Conservation (phyloP, 2,329 filamentous ascomycete species). For the Bipolaris sorokiniana region DNA sequence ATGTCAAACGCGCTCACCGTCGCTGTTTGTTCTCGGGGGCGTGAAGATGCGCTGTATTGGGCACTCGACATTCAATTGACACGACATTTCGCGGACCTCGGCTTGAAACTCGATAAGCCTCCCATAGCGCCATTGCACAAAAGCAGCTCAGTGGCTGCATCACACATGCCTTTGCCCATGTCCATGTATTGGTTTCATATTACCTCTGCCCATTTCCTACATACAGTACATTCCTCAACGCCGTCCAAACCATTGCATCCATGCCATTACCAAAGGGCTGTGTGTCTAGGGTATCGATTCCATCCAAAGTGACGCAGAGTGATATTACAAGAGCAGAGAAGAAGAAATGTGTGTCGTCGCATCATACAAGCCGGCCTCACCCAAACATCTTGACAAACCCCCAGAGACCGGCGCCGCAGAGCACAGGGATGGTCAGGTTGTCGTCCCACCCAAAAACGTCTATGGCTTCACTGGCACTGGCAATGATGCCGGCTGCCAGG, state of each 20-base stretch:
- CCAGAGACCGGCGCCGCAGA: constrained; percentile 89
- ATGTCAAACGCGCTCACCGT: constrained; percentile 3
- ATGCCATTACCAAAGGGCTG: constrained; percentile 12
- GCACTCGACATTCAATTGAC: constrained; percentile 10
- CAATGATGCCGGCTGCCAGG: constrained; percentile 85
- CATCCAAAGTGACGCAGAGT: constrained; percentile 9
- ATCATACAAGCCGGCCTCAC: constrained; percentile 13
- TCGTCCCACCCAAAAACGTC: constrained; percentile 96
- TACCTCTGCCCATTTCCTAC: background rate
- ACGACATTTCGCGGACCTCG: constrained; percentile 15
- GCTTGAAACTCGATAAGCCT: constrained; percentile 28
- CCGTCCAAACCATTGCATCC: constrained; percentile 8
- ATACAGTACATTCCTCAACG: constrained; percentile 14
- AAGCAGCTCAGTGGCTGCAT: constrained; percentile 20
- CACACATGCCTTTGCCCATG: constrained; percentile 7
- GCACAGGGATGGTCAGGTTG: constrained; percentile 92
- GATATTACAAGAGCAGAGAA: constrained; percentile 17
- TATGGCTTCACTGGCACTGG: constrained; percentile 85
- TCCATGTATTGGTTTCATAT: constrained; percentile 3
- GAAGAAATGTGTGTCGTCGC: constrained; percentile 16
- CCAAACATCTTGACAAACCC: constrained; percentile 89
- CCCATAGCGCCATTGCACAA: constrained; percentile 18
- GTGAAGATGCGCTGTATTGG: constrained; percentile 9
- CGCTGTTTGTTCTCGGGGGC: background rate
- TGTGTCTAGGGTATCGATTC: constrained; percentile 23